Evolutionary conservation across 306 rosid species (phyloP), one percentile per base, ranked within the genome.

Genomic region (Urtica urens): DNA sequence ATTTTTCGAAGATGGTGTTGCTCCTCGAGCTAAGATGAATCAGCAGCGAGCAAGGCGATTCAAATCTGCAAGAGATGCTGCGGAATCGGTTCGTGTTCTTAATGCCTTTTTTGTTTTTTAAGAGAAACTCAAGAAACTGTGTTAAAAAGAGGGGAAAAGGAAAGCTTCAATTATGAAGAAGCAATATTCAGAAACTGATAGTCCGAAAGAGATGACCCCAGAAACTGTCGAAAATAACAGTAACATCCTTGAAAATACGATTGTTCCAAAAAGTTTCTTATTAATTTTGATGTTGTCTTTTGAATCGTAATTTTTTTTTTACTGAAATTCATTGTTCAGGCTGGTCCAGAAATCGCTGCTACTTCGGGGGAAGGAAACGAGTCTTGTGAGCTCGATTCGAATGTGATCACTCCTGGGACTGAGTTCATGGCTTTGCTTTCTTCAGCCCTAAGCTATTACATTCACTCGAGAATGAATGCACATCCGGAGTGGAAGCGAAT

Each of bases 1-100:
- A 38, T 18, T 27, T 20, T 51, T 12, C 19, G 60, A 40, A 62
- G 67, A 62, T 13, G 68, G 68, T 25, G 68, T 62, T 18, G 68
- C 68, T 2, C 68, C 68, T 12, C 54, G 68, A 26, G 68, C 68
- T 25, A 62, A 62, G 59, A 62, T 62, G 68, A 62, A 62, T 34
- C 68, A 62, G n/a, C 68, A 62, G 8, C 46, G 68, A 47, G 24
- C 68, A 0, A 49, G 68, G 24, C 60, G 68, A 1, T 62, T 62
- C 46, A 29, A 31, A 42, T 53, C 68, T 26, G 60, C 68, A 1
- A 62, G 46, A 44, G 68, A 44, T 3, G 68, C 68, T 2, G 68
- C 60, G 1, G 51, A 25, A 6, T 60, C 52, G 49, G 60, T 44
- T 53, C 44, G 60, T 45, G 3, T 45, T n/a, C n/a, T n/a, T n/a